Conservation (phyloP, 305 asterid species). For the Galium porrigens region DNA sequence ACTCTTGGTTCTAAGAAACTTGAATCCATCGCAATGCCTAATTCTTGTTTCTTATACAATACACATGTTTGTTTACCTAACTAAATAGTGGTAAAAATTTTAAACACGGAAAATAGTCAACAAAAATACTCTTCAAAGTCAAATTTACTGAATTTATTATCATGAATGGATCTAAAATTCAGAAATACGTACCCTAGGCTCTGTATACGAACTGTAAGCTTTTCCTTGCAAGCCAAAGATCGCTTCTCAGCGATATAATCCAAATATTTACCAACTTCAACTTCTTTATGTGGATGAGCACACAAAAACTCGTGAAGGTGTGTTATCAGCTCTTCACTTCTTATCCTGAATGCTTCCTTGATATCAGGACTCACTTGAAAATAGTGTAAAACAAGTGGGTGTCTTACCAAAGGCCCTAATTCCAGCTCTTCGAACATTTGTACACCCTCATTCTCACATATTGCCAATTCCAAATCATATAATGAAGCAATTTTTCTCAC, state of each 20-base stretch:
- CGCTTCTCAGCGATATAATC: slow-evolving; percentile 48
- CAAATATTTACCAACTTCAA: slow-evolving; percentile 41
- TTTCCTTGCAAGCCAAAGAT: slow-evolving; percentile 46
- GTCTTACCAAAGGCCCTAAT: slow-evolving; percentile 78
- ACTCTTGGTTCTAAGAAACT: neutral
- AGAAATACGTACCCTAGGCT: slow-evolving; percentile 50
- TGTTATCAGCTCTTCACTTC: slow-evolving; percentile 47
- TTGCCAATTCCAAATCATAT: slow-evolving; percentile 65
- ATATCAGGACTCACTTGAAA: slow-evolving; percentile 48
- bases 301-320: slow-evolving; percentile 52
- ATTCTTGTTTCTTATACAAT: neutral
- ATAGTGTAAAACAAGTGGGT: slow-evolving; percentile 61
- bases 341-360: slow-evolving; percentile 49
- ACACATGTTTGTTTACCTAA: neutral
- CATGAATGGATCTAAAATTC: slow-evolving; percentile 4
- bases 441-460: slow-evolving; percentile 71
- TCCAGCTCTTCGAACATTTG: slow-evolving; percentile 64
- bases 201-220: slow-evolving; percentile 65
- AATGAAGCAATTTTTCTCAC: slow-evolving; percentile 61
- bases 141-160: neutral
- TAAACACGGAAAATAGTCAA: neutral
- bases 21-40: neutral
- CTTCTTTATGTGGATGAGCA: slow-evolving; percentile 29
- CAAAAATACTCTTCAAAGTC: neutral
- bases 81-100: neutral